Percentiles rank a stretch among this genome's conserved stretches.
phyloP scores from a whole-genome alignment of 2,329 filamentous ascomycete species.

The Colletotrichum higginsianum region DNA sequence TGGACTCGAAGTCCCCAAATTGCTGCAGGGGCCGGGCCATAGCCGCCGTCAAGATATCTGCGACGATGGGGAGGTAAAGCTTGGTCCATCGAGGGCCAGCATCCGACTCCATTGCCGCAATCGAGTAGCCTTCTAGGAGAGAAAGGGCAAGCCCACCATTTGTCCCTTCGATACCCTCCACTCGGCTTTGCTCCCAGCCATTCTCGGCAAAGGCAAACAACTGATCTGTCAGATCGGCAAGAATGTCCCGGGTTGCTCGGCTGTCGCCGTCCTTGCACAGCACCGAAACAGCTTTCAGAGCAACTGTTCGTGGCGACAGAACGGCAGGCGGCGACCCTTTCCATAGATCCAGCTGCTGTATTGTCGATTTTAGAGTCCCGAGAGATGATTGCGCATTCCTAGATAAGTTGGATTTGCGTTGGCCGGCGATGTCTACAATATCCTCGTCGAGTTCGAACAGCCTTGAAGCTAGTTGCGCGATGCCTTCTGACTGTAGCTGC shows the following conservation, averaged over 20 bases:
- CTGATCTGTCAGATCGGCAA: constrained; percentile 38
- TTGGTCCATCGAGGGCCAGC: constrained; percentile 57
- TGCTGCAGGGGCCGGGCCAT: constrained; percentile 53
- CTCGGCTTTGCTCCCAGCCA: constrained; percentile 31
- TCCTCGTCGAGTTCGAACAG: constrained; percentile 69
- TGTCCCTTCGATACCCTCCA: constrained; percentile 29
- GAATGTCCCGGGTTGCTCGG: constrained; percentile 26
- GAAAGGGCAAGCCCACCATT: constrained; percentile 54
- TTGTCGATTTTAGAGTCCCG: constrained; percentile 64
- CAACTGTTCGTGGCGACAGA: constrained; percentile 75
- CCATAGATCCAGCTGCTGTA: constrained; percentile 74
- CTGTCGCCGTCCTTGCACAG: constrained; percentile 33
- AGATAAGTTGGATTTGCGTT: constrained; percentile 79
- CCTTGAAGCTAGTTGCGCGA: constrained; percentile 68
- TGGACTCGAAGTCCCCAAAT: constrained; percentile 58
- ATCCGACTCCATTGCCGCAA: constrained; percentile 62
- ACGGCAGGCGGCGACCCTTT: constrained; percentile 62
- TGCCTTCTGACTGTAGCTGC: constrained; percentile 68
- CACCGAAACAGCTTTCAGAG: constrained; percentile 69
- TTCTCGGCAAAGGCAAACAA: constrained; percentile 44
- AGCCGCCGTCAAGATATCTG: constrained; percentile 61
- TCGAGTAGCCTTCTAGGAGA: constrained; percentile 69
- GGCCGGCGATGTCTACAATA: constrained; percentile 73
- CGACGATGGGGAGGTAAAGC: constrained; percentile 66
- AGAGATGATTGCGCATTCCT: constrained; percentile 73